phyloP scores from a whole-genome alignment of 176 grass and related monocot genomes.

The bread wheat (Triticum aestivum) region IWGSC_CS_RefSeq_v2.1 NC_057805.1:301786529-301787028 shows the following conservation, averaged over 20 bases:
- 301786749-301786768: background rate
- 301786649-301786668: background rate
- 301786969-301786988: background rate
- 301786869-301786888: background rate
- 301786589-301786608: background rate
- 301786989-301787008: background rate
- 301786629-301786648: background rate
- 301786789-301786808: background rate
- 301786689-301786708: background rate
- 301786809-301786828: background rate
- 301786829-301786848: background rate
- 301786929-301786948: background rate
- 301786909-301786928: background rate
- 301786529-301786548: slow-evolving; percentile 95
- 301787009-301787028: background rate
- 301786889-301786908: background rate
- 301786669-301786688: background rate
- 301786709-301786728: background rate
- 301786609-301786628: background rate
- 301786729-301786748: background rate
- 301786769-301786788: background rate
- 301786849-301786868: background rate
- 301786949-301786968: background rate
- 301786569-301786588: background rate
- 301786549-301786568: slow-evolving; percentile 92